phyloP scores from a whole-genome alignment of 768 basidiomycete species.

The Phallus indusiatus region DNA sequence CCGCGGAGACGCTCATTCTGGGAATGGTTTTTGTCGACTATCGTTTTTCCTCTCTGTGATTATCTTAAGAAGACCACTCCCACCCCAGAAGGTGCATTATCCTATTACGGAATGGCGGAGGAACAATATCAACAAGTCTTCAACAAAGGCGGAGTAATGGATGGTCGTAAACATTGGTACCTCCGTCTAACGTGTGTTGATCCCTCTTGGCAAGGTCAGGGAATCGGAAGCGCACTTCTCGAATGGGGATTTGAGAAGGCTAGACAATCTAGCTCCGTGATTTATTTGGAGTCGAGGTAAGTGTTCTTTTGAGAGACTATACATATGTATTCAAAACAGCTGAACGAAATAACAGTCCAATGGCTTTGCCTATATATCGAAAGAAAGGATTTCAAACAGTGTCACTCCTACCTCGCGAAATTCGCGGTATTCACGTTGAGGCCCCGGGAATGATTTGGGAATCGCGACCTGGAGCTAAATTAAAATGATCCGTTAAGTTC shows the following conservation, averaged over 20 bases:
- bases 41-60: neutral
- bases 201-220: constrained; percentile 1
- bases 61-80: neutral
- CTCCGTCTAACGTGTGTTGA: constrained; percentile 4
- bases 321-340: too few species aligned
- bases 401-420: neutral
- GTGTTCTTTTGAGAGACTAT: neutral
- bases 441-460: constrained; percentile 9
- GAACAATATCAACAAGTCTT: neutral
- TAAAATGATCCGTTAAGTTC: too few species aligned
- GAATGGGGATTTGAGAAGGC: constrained; percentile 8
- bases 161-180: constrained; percentile 7
- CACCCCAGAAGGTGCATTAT: neutral
- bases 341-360: neutral
- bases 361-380: neutral
- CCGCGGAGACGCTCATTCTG: neutral
- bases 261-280: neutral
- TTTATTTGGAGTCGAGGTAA: constrained; percentile 7
- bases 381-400: constrained; percentile 4
- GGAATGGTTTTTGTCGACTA: constrained; percentile 5
- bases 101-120: neutral
- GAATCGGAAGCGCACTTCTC: constrained; percentile 3
- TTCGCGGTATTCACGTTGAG: neutral
- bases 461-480: neutral
- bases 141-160: neutral